phyloP scores from a whole-genome alignment of 139 green algal genomes.

The Yamagishiella unicocca region DNA sequence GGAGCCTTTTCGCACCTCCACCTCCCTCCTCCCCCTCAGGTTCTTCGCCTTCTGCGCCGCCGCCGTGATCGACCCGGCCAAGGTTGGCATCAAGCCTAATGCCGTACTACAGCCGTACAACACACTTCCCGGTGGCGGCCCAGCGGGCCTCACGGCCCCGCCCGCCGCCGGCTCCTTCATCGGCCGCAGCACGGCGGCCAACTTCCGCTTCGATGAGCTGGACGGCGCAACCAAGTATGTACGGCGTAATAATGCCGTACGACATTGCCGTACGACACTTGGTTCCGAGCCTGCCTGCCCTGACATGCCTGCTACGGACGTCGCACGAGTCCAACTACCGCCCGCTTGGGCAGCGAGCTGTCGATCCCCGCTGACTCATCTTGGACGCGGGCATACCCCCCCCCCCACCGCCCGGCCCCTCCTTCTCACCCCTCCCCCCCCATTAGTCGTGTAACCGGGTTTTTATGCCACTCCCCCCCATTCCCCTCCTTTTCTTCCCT shows the following conservation, averaged over 20 bases:
- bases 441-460: too few species aligned
- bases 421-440: too few species aligned
- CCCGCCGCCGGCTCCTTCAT: conserved; percentile 9
- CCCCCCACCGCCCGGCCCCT: too few species aligned
- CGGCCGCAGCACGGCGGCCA: not conserved
- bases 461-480: not conserved
- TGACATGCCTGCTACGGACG: too few species aligned
- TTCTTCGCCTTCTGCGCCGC: conserved; percentile 45
- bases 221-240: not conserved
- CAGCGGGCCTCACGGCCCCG: not conserved
- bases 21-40: not conserved
- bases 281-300: too few species aligned
- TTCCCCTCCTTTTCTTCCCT: not conserved
- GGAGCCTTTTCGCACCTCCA: not conserved
- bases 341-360: too few species aligned
- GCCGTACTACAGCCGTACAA: conserved; percentile 26
- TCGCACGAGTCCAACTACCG: too few species aligned
- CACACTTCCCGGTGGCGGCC: not conserved
- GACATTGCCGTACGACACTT: too few species aligned
- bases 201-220: conserved; percentile 30
- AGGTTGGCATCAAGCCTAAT: conserved; percentile 7
- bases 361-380: too few species aligned
- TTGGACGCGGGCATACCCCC: too few species aligned
- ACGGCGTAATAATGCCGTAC: too few species aligned
- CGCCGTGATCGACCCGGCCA: not conserved